phyloP scores from a whole-genome alignment of 2,329 filamentous ascomycete species.

The Coniochaeta hoffmannii region DNA sequence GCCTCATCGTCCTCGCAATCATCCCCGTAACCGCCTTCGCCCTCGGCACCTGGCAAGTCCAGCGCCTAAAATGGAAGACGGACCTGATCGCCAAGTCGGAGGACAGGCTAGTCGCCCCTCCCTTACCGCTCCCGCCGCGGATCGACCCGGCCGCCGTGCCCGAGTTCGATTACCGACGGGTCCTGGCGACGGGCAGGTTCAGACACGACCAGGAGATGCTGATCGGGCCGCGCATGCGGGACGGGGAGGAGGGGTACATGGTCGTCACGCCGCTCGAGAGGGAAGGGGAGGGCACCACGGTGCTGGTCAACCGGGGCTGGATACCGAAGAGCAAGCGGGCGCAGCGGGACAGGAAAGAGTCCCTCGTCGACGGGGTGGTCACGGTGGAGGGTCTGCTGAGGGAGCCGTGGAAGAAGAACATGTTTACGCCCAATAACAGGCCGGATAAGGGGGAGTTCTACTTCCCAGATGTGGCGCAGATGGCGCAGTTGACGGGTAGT shows the following conservation, averaged over 20 bases:
- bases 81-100: slow-evolving; percentile 86
- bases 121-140: slow-evolving; percentile 75
- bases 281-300: slow-evolving; percentile 51
- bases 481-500: slow-evolving; percentile 75
- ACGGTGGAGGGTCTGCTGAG: slow-evolving; percentile 77
- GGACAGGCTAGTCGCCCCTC: slow-evolving; percentile 79
- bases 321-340: slow-evolving; percentile 67
- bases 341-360: slow-evolving; percentile 55
- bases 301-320: slow-evolving; percentile 89
- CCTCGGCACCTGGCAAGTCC: slow-evolving; percentile 91
- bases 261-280: slow-evolving; percentile 89
- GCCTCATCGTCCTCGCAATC: slow-evolving; percentile 72
- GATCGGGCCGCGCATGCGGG: slow-evolving; percentile 79
- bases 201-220: slow-evolving; percentile 95
- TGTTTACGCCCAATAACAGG: slow-evolving; percentile 88
- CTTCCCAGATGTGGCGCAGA: slow-evolving; percentile 88
- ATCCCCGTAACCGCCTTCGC: slow-evolving; percentile 88
- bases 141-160: slow-evolving; percentile 74
- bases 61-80: slow-evolving; percentile 89
- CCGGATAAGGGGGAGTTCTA: slow-evolving; percentile 83
- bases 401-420: slow-evolving; percentile 93
- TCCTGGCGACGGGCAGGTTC: slow-evolving; percentile 66
- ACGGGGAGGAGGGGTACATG: slow-evolving; percentile 84
- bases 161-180: slow-evolving; percentile 87
- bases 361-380: slow-evolving; percentile 63